These are phyloP conservation scores for Vitis rotundifolia DNA, from an alignment of 164 flowering plant species.

Conservation along the genomic window DNA sequence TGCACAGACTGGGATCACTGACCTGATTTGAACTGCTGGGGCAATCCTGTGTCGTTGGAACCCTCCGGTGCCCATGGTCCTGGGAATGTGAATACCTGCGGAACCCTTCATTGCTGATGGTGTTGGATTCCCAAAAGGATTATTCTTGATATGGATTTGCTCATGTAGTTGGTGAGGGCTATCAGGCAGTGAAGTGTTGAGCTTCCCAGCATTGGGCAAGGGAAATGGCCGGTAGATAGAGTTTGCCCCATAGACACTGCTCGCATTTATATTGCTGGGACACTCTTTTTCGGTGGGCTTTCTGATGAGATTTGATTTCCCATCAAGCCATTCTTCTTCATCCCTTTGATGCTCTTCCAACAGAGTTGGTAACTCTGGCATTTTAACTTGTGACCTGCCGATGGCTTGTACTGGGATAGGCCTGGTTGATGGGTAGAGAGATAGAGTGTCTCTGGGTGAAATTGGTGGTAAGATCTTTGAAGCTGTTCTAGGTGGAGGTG, in stretches of 20 bases:
- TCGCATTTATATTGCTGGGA: slow-evolving; percentile 5
- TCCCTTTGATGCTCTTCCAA: slow-evolving; percentile 35
- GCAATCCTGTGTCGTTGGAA: slow-evolving; percentile 32
- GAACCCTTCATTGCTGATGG: neutral
- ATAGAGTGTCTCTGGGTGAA: slow-evolving; percentile 6
- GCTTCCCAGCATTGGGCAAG: slow-evolving; percentile 4
- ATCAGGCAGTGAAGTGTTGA: slow-evolving; percentile 6
- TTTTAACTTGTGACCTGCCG: slow-evolving; percentile 15
- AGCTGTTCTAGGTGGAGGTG: slow-evolving; percentile 35
- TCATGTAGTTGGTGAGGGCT: slow-evolving; percentile 1
- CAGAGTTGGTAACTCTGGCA: slow-evolving; percentile 16
- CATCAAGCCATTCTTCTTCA: slow-evolving; percentile 37
- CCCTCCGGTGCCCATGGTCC: slow-evolving; percentile 20
- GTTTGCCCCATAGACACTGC: slow-evolving; percentile 3
- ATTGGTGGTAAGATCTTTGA: slow-evolving; percentile 40
- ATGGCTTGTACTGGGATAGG: neutral
- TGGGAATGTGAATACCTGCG: slow-evolving; percentile 5
- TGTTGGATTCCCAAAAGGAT: slow-evolving; percentile 8
- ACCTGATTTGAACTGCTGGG: slow-evolving; percentile 52
- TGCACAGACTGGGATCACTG: slow-evolving; percentile 54
- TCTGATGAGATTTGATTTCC: slow-evolving; percentile 5
- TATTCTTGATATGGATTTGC: slow-evolving; percentile 13
- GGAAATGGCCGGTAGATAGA: slow-evolving; percentile 12
- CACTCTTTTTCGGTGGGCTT: slow-evolving; percentile 18
- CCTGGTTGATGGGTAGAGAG: slow-evolving; percentile 10